Evolutionary conservation across 257 asterid genomes (phyloP), one percentile per base, ranked within the genome.

Genomic region (Sherardia arvensis): DNA sequence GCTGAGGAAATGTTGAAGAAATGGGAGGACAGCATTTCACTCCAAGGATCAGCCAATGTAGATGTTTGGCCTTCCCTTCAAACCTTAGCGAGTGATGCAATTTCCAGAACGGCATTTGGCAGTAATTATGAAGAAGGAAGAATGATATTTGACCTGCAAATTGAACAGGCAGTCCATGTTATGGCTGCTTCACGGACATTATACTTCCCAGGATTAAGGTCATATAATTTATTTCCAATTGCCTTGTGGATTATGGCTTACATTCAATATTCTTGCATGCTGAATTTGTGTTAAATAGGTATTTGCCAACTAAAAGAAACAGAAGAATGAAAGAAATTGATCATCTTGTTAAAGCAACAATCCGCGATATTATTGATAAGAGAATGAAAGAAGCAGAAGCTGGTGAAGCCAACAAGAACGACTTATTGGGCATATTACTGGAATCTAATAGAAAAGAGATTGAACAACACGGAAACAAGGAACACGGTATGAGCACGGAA

Each of bases 51-150:
- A 0, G 34, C 66, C 21, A 85, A 81, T 63, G 61, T 81, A 55
- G 85, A 84, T 34, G 82, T 84, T 48, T 81, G 91, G 87, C 85
- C 82, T 27, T 30, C 70, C 38, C 64, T 84, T 10, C 79, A 79
- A 45, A 62, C 49, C 4, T 14, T 84, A 27, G 40, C 79, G 0
- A 54, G 83, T 34, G 84, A 84, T 32, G 83, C 78, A 1, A 77
- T 84, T 48, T 82, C 86, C 7, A 69, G 88, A 4, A 80, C 92
- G 12, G 81, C 88, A 8, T 85, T 85, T 32, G 93, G 93, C 2
- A 85, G 88, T 68, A 80, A 72, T 69, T 78, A 78, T n/a, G 57
- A 78, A 70, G 71, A 84, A 76, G 91, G 88, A 4, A 68, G 66
- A 64, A 72, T 17, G 51, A 69, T 84, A 2, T 82, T 82, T 36